Evolutionary conservation across 2,329 filamentous ascomycete genomes (phyloP).

Genomic region (Phaeophleospora eucalypticola): DNA sequence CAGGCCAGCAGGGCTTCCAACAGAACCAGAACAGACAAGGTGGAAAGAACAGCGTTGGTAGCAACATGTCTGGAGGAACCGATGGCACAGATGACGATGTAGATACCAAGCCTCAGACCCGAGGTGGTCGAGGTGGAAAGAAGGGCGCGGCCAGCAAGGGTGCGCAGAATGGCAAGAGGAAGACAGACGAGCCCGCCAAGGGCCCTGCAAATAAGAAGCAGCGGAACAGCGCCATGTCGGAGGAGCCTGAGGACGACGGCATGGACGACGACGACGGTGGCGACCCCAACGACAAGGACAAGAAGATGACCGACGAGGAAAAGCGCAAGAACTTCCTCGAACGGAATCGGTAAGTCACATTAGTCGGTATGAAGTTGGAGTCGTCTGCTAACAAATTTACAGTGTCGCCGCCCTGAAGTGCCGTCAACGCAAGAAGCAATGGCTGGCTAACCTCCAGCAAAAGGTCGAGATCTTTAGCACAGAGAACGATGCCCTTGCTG

Average conservation of each 20-base stretch:
- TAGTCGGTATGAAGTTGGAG: too few species aligned
- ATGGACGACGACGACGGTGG: conserved; percentile 43
- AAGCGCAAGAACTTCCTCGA: conserved; percentile 98
- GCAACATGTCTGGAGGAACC: conserved; percentile 53
- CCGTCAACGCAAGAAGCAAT: conserved; percentile 97
- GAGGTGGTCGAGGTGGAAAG: conserved; percentile 63
- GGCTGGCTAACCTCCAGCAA: conserved; percentile 87
- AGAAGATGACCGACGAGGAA: conserved; percentile 97
- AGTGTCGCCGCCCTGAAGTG: conserved; percentile 96
- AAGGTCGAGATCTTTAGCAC: conserved; percentile 91
- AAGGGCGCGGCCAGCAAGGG: conserved; percentile 53
- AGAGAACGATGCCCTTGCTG: conserved; percentile 83
- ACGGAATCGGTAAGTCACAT: conserved; percentile 85
- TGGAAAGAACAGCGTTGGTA: conserved; percentile 50
- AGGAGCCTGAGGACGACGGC: conserved; percentile 54
- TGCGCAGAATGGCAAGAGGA: conserved; percentile 65
- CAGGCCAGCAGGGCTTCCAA: conserved; percentile 44
- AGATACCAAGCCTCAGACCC: conserved; percentile 60
- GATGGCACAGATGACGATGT: conserved; percentile 56
- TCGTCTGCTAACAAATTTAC: conserved; percentile 31
- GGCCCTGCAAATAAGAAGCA: conserved; percentile 65
- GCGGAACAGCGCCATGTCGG: conserved; percentile 53
- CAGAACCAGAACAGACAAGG: conserved; percentile 35
- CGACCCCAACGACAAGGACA: conserved; percentile 49
- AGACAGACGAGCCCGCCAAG: conserved; percentile 69